Conservation (phyloP, 2,329 filamentous ascomycete species). For the Pseudogymnoascus sp. region DNA sequence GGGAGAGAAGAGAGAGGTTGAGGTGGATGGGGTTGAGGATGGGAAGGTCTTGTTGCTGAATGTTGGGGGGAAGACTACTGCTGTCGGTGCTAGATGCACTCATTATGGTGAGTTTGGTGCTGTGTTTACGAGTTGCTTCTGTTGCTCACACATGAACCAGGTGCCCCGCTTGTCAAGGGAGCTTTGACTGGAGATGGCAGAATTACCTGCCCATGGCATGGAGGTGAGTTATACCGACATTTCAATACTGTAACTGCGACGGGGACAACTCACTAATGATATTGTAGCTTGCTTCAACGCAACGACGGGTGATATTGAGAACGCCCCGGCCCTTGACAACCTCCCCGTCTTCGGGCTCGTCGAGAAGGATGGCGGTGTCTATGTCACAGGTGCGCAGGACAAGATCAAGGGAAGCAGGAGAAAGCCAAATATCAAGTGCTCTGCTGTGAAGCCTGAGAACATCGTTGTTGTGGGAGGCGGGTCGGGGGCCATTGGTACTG, state of each 20-base stretch:
- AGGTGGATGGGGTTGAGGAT: slow-evolving; percentile 80
- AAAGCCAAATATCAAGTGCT: slow-evolving; percentile 67
- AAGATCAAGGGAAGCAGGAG: slow-evolving; percentile 70
- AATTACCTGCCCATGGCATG: slow-evolving; percentile 93
- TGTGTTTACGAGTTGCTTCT: neutral
- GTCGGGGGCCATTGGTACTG: slow-evolving; percentile 70
- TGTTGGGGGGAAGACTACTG: slow-evolving; percentile 66
- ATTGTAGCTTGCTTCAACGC: slow-evolving; percentile 80
- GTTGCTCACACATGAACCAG: neutral
- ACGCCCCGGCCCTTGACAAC: slow-evolving; percentile 85
- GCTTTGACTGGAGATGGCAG: slow-evolving; percentile 75
- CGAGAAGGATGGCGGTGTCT: slow-evolving; percentile 76
- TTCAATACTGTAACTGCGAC: neutral
- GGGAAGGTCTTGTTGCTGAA: slow-evolving; percentile 85
- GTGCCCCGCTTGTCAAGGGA: slow-evolving; percentile 80
- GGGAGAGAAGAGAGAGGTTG: slow-evolving; percentile 79
- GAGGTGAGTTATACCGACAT: slow-evolving; percentile 49
- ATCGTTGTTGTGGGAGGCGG: slow-evolving; percentile 86
- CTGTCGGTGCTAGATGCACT: slow-evolving; percentile 74
- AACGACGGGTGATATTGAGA: slow-evolving; percentile 84
- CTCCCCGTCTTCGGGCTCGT: slow-evolving; percentile 73
- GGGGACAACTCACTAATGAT: slow-evolving; percentile 11
- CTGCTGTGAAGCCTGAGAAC: slow-evolving; percentile 47
- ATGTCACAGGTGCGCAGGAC: slow-evolving; percentile 72
- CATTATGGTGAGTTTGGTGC: slow-evolving; percentile 60